These are phyloP conservation scores for Parsonsia alboflavescens DNA, from an alignment of 257 asterid species.

Conservation along the genomic window DNA sequence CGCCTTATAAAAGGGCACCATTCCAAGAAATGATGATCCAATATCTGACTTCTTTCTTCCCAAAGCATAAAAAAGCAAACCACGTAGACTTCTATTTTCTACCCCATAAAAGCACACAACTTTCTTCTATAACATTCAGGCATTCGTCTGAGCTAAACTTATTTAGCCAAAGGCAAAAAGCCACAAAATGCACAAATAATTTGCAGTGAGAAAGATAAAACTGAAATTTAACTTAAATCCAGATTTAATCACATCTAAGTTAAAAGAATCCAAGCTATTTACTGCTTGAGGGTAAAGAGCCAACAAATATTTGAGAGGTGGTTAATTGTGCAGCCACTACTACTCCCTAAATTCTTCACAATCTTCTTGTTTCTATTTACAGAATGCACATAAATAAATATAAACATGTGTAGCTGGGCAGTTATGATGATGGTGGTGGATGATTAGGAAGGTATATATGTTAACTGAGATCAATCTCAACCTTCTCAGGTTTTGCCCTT, in stretches of 20 bases:
- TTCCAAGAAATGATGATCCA: too few species aligned
- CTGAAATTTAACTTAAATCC: neutral
- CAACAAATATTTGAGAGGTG: conserved; percentile 18
- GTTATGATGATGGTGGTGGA: neutral
- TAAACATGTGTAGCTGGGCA: conserved; percentile 12
- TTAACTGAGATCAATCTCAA: conserved; percentile 68
- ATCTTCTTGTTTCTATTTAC: conserved; percentile 31
- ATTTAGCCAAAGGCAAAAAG: too few species aligned
- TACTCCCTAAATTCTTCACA: conserved; percentile 32
- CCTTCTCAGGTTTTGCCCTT: conserved; percentile 75
- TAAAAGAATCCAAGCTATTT: conserved; percentile 19
- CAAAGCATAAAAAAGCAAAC: too few species aligned
- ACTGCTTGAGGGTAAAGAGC: conserved; percentile 18
- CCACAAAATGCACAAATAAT: too few species aligned
- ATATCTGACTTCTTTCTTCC: too few species aligned
- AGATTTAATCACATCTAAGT: conserved; percentile 14
- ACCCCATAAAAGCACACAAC: too few species aligned
- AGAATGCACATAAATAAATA: conserved; percentile 26
- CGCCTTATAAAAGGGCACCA: too few species aligned
- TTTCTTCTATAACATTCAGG: too few species aligned
- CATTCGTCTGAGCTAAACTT: too few species aligned
- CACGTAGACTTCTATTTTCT: too few species aligned
- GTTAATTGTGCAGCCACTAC: conserved; percentile 28
- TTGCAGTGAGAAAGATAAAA: neutral
- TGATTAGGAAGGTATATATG: conserved; percentile 3